Evolutionary conservation across 2,329 filamentous ascomycete species (phyloP), one percentile per base, ranked within the genome.

Genomic region (Onygenales sp.): DNA sequence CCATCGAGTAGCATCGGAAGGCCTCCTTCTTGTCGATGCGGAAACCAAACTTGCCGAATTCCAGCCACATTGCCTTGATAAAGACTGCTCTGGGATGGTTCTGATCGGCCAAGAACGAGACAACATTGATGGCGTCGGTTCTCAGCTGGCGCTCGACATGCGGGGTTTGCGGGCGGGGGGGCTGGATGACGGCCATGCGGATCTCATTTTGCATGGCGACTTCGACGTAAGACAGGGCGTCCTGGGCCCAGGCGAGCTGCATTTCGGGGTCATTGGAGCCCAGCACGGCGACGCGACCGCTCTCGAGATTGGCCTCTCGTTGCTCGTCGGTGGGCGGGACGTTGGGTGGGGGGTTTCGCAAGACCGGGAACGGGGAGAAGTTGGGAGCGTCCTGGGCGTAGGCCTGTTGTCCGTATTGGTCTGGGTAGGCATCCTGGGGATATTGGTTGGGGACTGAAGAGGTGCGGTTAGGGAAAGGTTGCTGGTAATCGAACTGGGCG

Each of bases 221-320:
- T 64, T 96, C 92, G 35, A 92, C 89, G 76, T 90, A 96, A 51
- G 85, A 83, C 55, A 98, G 78, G 44, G 90, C 86, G 71, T 97
- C 93, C 66, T 94, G 87, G 42, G 93, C 92, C 93, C 93, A 98
- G 56, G 89, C 89, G 64, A 98, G 80, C 74, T 98, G 93, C 83
- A 95, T 94, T 61, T 94, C 86, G 48, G 94, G 89, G 68, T 98
- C 91, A 64, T 94, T 94, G 46, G 90, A 95, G 66, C 90, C 89
- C 58, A 98, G 78, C 38, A 97, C 92, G 55, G 87, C 81, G 57
- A 87, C 75, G 53, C 92, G 84, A 36, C 90, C 89, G 66, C 85
- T 86, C 74, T 94, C 93, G 51, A 98, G 73, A 48, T 89, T 90
- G 33, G 86, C 84, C 70, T 96, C 93, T 71, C 94, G 91, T 66